Conservation (phyloP, 2,329 filamentous ascomycete species). For the Aureobasidium sp. region DNA sequence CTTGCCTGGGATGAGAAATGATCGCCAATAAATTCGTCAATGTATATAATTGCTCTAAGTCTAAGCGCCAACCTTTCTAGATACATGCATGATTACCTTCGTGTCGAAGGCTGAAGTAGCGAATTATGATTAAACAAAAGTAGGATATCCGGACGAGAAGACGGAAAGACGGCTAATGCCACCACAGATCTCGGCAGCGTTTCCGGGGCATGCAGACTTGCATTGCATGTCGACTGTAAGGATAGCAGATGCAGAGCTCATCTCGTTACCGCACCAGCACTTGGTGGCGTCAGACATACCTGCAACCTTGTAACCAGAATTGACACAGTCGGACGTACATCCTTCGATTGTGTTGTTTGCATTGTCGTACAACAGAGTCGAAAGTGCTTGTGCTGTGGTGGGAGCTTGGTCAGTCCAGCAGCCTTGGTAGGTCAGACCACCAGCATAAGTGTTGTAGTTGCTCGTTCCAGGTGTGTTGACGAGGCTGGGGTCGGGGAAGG, state of each 20-base stretch:
- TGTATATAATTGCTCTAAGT: no score
- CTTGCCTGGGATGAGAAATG: no score
- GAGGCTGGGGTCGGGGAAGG: constrained; percentile 29
- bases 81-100: no score
- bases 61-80: no score
- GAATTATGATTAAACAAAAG: not conserved
- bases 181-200: constrained; percentile 28
- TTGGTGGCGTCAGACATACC: constrained; percentile 11
- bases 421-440: constrained; percentile 32
- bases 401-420: constrained; percentile 29
- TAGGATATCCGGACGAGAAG: constrained; percentile 25
- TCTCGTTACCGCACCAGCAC: constrained; percentile 15
- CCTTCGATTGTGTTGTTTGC: constrained; percentile 27
- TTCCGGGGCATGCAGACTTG: constrained; percentile 27
- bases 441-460: constrained; percentile 28
- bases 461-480: constrained; percentile 20
- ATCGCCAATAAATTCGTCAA: no score
- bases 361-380: constrained; percentile 25
- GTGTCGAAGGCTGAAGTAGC: no score
- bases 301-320: constrained; percentile 22
- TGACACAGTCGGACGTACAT: constrained; percentile 27
- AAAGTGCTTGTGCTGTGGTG: constrained; percentile 21
- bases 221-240: constrained; percentile 30
- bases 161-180: constrained; percentile 27
- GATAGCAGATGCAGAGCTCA: constrained; percentile 11